Conservation (phyloP, 2,329 filamentous ascomycete genomes). For the Cladosporium sp. region DNA sequence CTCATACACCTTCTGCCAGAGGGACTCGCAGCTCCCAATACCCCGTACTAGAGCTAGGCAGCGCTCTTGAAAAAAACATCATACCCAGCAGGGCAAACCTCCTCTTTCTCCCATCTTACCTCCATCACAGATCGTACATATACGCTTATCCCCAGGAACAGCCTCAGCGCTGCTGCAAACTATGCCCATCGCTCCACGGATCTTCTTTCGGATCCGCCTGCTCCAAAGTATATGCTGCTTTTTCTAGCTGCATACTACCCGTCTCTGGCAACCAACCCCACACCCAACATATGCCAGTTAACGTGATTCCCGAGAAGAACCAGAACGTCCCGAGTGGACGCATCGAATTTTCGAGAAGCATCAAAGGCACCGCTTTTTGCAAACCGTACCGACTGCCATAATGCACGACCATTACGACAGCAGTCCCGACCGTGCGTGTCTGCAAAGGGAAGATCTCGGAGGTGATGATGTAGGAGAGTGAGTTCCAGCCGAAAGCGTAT, state of each 20-base stretch:
- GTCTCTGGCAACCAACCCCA: constrained; percentile 74
- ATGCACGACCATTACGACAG: constrained; percentile 70
- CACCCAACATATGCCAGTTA: constrained; percentile 68
- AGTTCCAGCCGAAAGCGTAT: constrained; percentile 73
- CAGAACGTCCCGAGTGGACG: constrained; percentile 69
- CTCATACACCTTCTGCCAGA: background rate
- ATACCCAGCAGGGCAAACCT: background rate
- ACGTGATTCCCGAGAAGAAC: constrained; percentile 68
- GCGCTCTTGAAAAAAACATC: background rate
- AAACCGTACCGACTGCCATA: constrained; percentile 77
- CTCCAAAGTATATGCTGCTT: background rate
- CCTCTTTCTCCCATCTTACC: background rate
- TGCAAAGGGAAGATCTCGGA: constrained; percentile 73
- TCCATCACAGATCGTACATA: too few species aligned
- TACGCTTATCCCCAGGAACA: too few species aligned
- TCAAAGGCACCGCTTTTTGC: constrained; percentile 68
- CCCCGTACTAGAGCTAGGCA: background rate
- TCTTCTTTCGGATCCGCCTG: background rate
- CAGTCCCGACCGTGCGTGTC: constrained; percentile 67
- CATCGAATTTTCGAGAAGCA: constrained; percentile 60
- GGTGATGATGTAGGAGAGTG: constrained; percentile 73
- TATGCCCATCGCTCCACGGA: background rate
- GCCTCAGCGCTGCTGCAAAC: background rate
- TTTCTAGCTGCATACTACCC: constrained; percentile 60
- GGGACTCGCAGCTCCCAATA: background rate